Percentiles rank a stretch among this genome's conserved stretches.
Evolutionary conservation across 345 rosid genomes (phyloP).

Genomic region (Hibiscus syriacus): DNA sequence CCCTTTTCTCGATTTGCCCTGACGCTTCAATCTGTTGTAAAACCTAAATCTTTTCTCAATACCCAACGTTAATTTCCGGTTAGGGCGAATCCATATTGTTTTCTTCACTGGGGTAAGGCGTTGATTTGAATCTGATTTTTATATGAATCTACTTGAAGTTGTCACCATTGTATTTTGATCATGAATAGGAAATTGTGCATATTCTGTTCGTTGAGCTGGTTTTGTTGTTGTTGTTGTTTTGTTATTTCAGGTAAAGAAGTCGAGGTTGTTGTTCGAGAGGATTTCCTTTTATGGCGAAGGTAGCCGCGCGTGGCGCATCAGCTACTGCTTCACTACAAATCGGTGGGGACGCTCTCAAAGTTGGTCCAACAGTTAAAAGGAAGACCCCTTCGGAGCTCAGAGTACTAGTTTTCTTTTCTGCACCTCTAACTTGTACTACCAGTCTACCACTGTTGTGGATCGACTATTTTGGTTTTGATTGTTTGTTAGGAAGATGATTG

Average conservation of each 20-base stretch:
- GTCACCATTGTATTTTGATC: not conserved
- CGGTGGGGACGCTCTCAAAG: conserved; percentile 34
- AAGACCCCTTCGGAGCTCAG: conserved; percentile 86
- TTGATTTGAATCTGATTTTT: not conserved
- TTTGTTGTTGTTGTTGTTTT: not conserved
- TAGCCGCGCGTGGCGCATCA: conserved; percentile 50
- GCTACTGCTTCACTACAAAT: conserved; percentile 36
- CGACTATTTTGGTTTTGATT: not conserved
- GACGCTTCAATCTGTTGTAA: conserved; percentile 2
- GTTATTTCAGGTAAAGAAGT: conserved; percentile 12
- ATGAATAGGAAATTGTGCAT: not conserved
- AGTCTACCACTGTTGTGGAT: not conserved
- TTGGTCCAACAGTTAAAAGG: conserved; percentile 40
- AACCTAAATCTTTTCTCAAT: conserved; percentile 1
- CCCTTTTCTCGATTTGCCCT: conserved; percentile 7
- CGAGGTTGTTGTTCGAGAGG: not conserved
- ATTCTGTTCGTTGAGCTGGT: not conserved
- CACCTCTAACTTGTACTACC: not conserved
- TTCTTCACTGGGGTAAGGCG: not conserved
- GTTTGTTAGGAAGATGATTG: not conserved
- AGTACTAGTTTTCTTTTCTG: conserved; percentile 28
- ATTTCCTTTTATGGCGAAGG: conserved; percentile 45
- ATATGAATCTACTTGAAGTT: not conserved
- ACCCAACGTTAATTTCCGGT: conserved; percentile 1
- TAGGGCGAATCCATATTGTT: not conserved